Evolutionary conservation across 371 early-diverging fungal genomes (phyloP), one percentile per base, ranked within the genome.

Genomic region (Funneliformis caledonium): DNA sequence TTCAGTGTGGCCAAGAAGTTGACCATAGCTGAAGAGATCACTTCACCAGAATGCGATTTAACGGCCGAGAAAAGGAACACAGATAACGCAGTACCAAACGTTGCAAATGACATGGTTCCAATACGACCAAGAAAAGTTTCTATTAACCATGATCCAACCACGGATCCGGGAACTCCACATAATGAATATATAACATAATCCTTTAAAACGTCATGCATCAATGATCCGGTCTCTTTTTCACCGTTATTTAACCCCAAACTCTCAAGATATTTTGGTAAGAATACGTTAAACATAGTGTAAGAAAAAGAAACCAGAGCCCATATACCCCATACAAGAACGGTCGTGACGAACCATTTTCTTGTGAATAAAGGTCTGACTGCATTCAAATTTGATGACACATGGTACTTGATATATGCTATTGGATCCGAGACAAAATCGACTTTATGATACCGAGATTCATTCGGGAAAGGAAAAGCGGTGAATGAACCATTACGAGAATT

Each of bases 211-310:
- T 47, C 47, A 4, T 11, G n/a, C 14, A 69, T 19, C 6, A 43
- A n/a, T n/a, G 43, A 43, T 47, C 12, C 45, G 43, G 0, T 65
- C 31, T 81, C 82, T 37, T 86, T 86, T 7, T 87, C 86, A 68
- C 89, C 88, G n/a, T 75, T 45, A 33, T 43, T 22, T 60, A 60
- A 60, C 1, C 61, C 76, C 43, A 60, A 43, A 19, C 88, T 87
- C 76, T 93, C 92, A 37, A 95, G 85, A 68, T 91, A 92, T 79
- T 94, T 92, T 14, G 94, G 94, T 14, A 94, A 81, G 81, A 94
- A 95, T 16, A 93, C 94, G 82, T 94, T 95, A 83, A 95, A 95
- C 88, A 94, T 94, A n/a, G 93, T 94, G 82, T 91, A 96, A 0
- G 94, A 94, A 80, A 93, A 82, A 0, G 95, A 89, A 1, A 94